Conservation (phyloP, 306 rosid species). For the Cucurbita pepo region DNA sequence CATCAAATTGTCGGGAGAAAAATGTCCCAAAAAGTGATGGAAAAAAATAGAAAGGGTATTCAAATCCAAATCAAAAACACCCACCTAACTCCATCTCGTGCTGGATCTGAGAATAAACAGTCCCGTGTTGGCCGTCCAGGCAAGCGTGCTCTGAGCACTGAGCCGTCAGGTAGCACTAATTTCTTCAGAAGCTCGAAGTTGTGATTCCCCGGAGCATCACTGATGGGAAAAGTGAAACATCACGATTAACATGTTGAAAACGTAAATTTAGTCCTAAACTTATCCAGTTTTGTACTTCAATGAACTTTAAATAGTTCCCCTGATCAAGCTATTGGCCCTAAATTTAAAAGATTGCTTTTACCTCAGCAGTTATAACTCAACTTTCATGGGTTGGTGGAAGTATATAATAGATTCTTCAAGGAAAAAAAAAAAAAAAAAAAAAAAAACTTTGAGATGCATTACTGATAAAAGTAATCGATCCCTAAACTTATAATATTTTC, state of each 20-base stretch:
- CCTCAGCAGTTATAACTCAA: neutral
- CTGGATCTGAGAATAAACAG: slow-evolving; percentile 69
- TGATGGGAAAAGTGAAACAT: neutral
- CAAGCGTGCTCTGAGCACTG: slow-evolving; percentile 56
- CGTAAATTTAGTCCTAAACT: neutral
- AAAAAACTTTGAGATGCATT: too few relatives aligned
- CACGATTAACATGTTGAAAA: neutral
- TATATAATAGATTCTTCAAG: neutral
- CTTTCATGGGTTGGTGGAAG: neutral
- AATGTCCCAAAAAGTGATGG: neutral
- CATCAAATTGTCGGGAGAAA: neutral
- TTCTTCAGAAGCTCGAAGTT: slow-evolving; percentile 55
- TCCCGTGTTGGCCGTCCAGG: slow-evolving; percentile 88
- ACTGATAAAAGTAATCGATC: too few relatives aligned
- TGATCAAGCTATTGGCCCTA: too few relatives aligned
- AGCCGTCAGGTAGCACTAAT: slow-evolving; percentile 66
- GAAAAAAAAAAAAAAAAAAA: too few relatives aligned
- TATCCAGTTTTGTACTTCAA: neutral
- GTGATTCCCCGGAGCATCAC: slow-evolving; percentile 84
- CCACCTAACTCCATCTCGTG: slow-evolving; percentile 57
- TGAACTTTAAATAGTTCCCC: neutral
- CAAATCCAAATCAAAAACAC: neutral
- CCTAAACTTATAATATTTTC: too few relatives aligned
- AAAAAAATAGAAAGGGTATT: neutral
- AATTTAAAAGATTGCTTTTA: neutral